A percentile compares a stretch with the other conserved stretches of the same genome.
Conservation (phyloP, 768 basidiomycete genomes). For the Hebeloma cylindrosporum region DNA sequence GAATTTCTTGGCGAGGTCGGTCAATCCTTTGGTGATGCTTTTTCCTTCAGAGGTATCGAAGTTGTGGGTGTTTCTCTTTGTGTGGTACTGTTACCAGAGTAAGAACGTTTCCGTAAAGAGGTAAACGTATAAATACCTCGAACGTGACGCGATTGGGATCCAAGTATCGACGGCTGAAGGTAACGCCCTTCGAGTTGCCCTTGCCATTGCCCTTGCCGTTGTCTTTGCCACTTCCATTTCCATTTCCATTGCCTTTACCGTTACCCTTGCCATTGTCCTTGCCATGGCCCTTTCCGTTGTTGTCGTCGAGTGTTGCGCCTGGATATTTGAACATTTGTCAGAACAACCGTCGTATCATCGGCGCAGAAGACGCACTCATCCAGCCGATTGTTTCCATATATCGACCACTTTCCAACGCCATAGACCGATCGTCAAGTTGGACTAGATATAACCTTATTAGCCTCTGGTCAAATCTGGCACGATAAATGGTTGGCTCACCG, state of each 20-base stretch:
- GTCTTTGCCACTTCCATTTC: too few species aligned
- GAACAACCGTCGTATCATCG: too few species aligned
- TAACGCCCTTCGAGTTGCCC: constrained; percentile 47
- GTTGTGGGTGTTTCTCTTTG: constrained; percentile 42
- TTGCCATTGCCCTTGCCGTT: too few species aligned
- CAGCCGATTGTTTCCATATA: constrained; percentile 94
- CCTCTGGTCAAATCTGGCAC: neutral
- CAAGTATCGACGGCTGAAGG: constrained; percentile 71
- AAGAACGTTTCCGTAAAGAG: neutral
- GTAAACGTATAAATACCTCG: constrained; percentile 42
- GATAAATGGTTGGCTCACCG: constrained; percentile 47
- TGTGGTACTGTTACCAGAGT: constrained; percentile 56
- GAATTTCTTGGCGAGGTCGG: constrained; percentile 52
- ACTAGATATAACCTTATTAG: constrained; percentile 30
- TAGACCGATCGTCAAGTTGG: constrained; percentile 71
- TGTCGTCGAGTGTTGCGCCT: constrained; percentile 53
- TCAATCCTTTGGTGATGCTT: constrained; percentile 55
- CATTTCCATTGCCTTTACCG: too few species aligned
- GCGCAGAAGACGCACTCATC: constrained; percentile 65
- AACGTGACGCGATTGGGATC: constrained; percentile 80
- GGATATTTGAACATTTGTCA: neutral
- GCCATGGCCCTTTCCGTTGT: too few species aligned
- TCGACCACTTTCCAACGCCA: constrained; percentile 79
- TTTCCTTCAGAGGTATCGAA: constrained; percentile 65
- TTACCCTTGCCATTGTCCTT: too few species aligned